A percentile compares a stretch with the other conserved stretches of the same genome.
Evolutionary conservation across 176 grass and related monocot genomes (phyloP).

Genomic region (Chrysopogon serrulatus): DNA sequence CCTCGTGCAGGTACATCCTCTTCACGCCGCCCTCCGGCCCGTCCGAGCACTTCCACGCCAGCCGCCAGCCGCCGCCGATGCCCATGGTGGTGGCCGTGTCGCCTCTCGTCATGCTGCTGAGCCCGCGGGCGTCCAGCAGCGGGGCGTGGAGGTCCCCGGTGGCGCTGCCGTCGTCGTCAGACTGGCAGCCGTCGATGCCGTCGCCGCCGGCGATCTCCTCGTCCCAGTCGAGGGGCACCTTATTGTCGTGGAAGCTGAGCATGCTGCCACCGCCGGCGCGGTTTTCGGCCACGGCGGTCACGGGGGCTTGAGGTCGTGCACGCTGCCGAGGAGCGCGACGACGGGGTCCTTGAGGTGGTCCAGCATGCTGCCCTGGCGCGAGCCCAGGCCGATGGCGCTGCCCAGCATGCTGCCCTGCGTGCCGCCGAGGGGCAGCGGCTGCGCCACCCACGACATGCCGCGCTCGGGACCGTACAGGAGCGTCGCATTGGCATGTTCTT

Average conservation of each 20-base stretch:
- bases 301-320: conserved; percentile 70
- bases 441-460: conserved; percentile 54
- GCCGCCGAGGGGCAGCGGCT: conserved; percentile 29
- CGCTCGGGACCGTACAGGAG: conserved; percentile 50
- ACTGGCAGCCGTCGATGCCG: too few species aligned
- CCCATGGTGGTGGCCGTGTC: conserved; percentile 37
- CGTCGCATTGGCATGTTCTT: too few species aligned
- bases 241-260: conserved; percentile 45
- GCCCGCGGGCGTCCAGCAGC: conserved; percentile 20
- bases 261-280: too few species aligned
- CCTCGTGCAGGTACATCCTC: conserved; percentile 80
- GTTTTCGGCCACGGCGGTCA: too few species aligned
- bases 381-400: conserved; percentile 35
- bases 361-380: conserved; percentile 58
- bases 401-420: conserved; percentile 36
- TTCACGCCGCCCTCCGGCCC: conserved; percentile 30
- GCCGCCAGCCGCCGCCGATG: conserved; percentile 85
- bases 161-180: not conserved
- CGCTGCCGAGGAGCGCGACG: conserved; percentile 57
- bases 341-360: conserved; percentile 74
- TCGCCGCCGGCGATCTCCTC: conserved; percentile 25
- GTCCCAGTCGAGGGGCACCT: conserved; percentile 34
- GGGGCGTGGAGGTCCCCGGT: conserved; percentile 17
- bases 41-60: conserved; percentile 65
- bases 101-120: not conserved